Base-by-base conservation (phyloP, 768 basidiomycete genomes). In the Naganishia kalamii region DNA sequence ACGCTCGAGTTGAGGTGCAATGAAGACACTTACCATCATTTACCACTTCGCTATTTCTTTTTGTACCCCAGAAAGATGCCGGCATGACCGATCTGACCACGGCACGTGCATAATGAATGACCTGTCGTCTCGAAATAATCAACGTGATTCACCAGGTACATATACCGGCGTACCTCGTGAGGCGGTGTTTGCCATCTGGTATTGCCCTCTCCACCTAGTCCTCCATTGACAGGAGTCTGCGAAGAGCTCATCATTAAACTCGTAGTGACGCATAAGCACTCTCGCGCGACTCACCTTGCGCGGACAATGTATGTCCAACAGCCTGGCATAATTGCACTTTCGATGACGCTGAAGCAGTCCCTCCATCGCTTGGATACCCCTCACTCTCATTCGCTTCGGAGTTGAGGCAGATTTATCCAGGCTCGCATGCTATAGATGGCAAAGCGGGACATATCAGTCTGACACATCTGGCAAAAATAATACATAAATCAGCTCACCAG, bases 41-140 rank as follows among this genome's bases (percentile, higher is more conserved):
- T 19, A 90, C 76, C 8, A 84, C 66, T 60, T 84, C 81, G 48
- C 85, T 82, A 71, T 97, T 97, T 43, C 67, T 75, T 37, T 80
- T 74, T 23, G 83, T 85, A 12, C 92, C 92, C 90, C 92, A 93
- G 66, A 93, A 82, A 80, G 74, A 27, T 2, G 89, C 88, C 0
- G 89, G 87, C 79, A 90, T 84, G 71, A 89, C 80, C 78, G 88
- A 88, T 88, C 90, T 70, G 15, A 30, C 64, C 52, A 59, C 49
- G 51, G 60, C 30, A 11, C 43, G 15, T 17, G 68, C 67, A 41
- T 69, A 89, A 88, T 63, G 90, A 77, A 57, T 85, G 75, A 65
- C 79, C 85, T 63, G 80, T 84, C 62, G 27, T 11, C 33, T 15
- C 15, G 29, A 44, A 63, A n/a, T 35, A 33, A 23, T 57, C 15